These are phyloP conservation scores for Fusarium pseudocircinatum DNA, from an alignment of 2,329 filamentous ascomycete genomes.

Conservation along the genomic window DNA sequence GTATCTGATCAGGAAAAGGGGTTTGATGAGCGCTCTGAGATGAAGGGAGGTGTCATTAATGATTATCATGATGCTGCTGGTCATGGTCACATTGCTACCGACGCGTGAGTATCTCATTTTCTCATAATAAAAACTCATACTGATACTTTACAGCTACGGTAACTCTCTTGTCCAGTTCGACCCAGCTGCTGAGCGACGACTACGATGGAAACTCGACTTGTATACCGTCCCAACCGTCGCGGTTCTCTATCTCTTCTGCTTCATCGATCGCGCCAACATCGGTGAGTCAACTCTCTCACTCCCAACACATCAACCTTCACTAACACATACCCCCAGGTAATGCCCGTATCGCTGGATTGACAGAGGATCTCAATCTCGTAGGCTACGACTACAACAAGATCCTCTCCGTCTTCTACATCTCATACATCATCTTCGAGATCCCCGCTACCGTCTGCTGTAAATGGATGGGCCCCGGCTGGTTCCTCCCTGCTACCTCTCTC, in stretches of 20 bases:
- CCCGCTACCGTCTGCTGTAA: constrained; percentile 72
- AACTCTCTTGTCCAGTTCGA: constrained; percentile 43
- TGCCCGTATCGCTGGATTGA: constrained; percentile 66
- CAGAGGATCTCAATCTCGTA: constrained; percentile 63
- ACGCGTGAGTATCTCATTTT: constrained; percentile 32
- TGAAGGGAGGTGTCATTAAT: constrained; percentile 32
- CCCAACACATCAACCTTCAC: not conserved
- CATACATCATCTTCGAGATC: constrained; percentile 73
- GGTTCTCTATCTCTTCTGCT: constrained; percentile 76
- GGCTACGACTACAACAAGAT: constrained; percentile 71
- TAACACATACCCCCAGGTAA: constrained; percentile 44
- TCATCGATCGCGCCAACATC: constrained; percentile 79
- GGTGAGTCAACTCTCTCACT: constrained; percentile 54
- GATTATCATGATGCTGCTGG: constrained; percentile 33
- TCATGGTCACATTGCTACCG: constrained; percentile 35
- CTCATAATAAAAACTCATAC: not conserved
- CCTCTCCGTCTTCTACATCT: constrained; percentile 71
- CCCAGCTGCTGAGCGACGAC: constrained; percentile 60
- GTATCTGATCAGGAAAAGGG: constrained; percentile 38
- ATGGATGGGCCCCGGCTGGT: constrained; percentile 72
- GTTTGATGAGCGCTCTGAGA: constrained; percentile 33
- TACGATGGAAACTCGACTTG: constrained; percentile 72
- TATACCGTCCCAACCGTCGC: constrained; percentile 72
- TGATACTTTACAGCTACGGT: constrained; percentile 33
- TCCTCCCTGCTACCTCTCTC: constrained; percentile 65